Evolutionary conservation across 1,139 yeast genomes (phyloP), one percentile per base, ranked within the genome.

Genomic region (Lodderomyces pseudojiufengensis): DNA sequence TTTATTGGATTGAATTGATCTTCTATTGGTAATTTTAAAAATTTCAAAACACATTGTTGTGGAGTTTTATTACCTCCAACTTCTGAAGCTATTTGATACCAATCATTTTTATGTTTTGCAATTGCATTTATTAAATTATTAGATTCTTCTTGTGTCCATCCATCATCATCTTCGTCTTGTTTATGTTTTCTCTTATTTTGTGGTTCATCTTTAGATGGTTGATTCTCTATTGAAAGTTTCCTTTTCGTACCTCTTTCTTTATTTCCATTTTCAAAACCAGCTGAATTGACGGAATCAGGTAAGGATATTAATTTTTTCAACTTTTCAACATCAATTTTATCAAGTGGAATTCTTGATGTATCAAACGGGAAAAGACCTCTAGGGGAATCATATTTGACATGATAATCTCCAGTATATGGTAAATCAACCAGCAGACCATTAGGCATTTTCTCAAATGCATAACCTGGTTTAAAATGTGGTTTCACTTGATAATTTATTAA

Each of bases 351-450:
- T 42, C 78, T 80, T 54, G 76, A 80, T 14, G 88, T 81, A 54
- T 88, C 94, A 60, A 90, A 92, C 16, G 98, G 98, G 55, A 88
- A 90, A 47, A 90, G 65, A 0, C 97, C 97, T 46, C 96, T 73
- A 32, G 98, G 98, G 0, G 96, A 86, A 59, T 94, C 98, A 50
- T 80, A 81, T 40, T 73, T 77, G 2, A 81, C 78, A 28, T 76
- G 72, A 51, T 73, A 81, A 43, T 80, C 86, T 15, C 84, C 84
- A 8, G 90, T 77, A 46, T 68, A 77, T 9, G 88, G 90, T 38
- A 70, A 61, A 4, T 73, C 73, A 22, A 65, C 72, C 51, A 59
- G 65, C 27, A 56, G 58, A 1, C 74, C 75, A 47, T 67, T 66
- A 14, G 72, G 70, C 35, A 65, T 47, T 34, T 85, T 85, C 46